Conservation (phyloP, 1,139 yeast species). For the Hansenula anomala region DNA sequence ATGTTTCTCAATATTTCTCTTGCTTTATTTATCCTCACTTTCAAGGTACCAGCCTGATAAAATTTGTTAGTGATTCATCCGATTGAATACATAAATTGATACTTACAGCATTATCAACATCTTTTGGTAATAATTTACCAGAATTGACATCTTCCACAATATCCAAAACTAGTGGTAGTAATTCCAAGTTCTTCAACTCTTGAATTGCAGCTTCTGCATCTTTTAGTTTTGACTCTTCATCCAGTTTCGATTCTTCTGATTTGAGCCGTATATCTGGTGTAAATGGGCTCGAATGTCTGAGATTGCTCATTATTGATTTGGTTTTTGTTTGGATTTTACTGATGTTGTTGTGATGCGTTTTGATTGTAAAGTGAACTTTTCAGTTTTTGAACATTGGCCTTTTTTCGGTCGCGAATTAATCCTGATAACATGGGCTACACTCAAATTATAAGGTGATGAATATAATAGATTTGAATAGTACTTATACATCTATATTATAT, state of each 20-base stretch:
- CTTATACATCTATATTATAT: no score
- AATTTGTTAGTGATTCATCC: background rate
- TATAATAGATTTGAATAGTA: no score
- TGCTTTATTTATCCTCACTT: constrained; percentile 15
- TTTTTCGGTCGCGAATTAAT: no score
- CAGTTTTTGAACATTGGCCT: no score
- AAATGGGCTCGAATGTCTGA: constrained; percentile 1
- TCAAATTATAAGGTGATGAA: no score
- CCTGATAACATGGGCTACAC: no score
- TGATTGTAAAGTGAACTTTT: no score
- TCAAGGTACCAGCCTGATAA: constrained; percentile 13
- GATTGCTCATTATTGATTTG: background rate
- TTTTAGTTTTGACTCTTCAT: background rate
- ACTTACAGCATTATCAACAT: constrained; percentile 19
- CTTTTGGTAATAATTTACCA: constrained; percentile 20
- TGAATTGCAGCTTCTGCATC: constrained; percentile 8
- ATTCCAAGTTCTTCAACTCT: constrained; percentile 15
- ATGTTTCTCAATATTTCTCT: constrained; percentile 15
- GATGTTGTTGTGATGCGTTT: background rate
- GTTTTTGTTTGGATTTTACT: background rate
- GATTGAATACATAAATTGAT: background rate
- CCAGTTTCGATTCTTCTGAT: background rate
- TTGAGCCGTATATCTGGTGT: constrained; percentile 1
- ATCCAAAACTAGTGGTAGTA: constrained; percentile 21
- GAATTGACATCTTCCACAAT: constrained; percentile 20